Conservation (phyloP, 371 early-diverging fungal species). For the Actinomortierella ambigua region DNA sequence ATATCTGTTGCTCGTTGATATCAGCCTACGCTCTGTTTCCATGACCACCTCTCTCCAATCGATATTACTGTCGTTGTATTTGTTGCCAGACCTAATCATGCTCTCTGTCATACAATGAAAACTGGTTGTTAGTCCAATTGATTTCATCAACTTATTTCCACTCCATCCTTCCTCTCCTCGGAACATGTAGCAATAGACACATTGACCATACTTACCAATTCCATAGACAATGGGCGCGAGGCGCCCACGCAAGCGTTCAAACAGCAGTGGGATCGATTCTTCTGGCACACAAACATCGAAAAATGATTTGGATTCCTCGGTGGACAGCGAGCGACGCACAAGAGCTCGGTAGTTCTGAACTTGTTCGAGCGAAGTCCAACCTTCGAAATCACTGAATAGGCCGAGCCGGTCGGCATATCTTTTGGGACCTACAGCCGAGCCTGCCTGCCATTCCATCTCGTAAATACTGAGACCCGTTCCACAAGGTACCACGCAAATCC, state of each 20-base stretch:
- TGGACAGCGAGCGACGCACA: too few relatives aligned
- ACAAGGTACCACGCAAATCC: conserved; percentile 20
- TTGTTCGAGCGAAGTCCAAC: conserved; percentile 21
- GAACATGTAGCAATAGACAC: too few relatives aligned
- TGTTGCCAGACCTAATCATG: conserved; percentile 9
- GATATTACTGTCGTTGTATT: not conserved
- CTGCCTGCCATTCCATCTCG: conserved; percentile 17
- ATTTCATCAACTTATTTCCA: too few relatives aligned
- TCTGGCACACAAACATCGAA: too few relatives aligned
- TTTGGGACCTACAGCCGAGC: conserved; percentile 11
- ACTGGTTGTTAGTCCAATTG: too few relatives aligned
- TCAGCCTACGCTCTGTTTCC: conserved; percentile 1
- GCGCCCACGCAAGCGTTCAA: too few relatives aligned
- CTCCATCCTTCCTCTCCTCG: too few relatives aligned
- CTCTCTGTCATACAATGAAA: conserved; percentile 12
- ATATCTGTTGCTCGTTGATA: conserved; percentile 1
- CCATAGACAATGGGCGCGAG: too few relatives aligned
- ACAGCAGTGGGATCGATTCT: too few relatives aligned
- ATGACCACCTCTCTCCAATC: conserved; percentile 13
- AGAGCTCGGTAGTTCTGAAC: too few relatives aligned
- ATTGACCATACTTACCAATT: too few relatives aligned
- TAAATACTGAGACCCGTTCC: conserved; percentile 24
- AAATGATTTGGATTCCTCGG: too few relatives aligned
- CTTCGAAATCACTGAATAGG: conserved; percentile 34
- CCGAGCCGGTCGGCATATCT: conserved; percentile 4